A percentile compares a stretch with the other conserved stretches of the same genome.
Evolutionary conservation across 2,329 filamentous ascomycete species (phyloP).

Genomic region (Colletotrichum melonis): DNA sequence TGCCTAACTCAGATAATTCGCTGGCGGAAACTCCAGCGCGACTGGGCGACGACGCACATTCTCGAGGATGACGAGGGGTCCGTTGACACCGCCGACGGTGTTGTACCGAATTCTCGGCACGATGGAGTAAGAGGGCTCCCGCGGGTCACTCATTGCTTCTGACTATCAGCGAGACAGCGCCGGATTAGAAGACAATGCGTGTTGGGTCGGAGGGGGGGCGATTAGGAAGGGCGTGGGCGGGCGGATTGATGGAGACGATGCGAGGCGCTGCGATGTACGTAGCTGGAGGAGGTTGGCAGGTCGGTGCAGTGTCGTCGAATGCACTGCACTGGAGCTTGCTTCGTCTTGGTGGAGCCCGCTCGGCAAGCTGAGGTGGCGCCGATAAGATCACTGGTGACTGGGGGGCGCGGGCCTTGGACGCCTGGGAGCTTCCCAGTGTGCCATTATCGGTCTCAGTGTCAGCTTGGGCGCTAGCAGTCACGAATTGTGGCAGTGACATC

Average conservation of each 20-base stretch:
- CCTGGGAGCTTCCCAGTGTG: slow-evolving; percentile 22
- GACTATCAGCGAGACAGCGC: slow-evolving; percentile 42
- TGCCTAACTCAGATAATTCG: background rate
- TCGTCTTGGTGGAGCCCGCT: slow-evolving; percentile 49
- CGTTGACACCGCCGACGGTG: slow-evolving; percentile 97
- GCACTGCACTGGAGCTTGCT: slow-evolving; percentile 51
- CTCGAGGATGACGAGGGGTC: slow-evolving; percentile 95
- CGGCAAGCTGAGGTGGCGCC: slow-evolving; percentile 32
- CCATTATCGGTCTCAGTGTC: slow-evolving; percentile 14
- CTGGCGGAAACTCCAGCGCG: slow-evolving; percentile 32
- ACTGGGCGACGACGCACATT: slow-evolving; percentile 72
- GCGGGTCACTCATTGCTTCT: slow-evolving; percentile 62
- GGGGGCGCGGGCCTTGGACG: slow-evolving; percentile 1
- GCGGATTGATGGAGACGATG: slow-evolving; percentile 28
- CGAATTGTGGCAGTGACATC: slow-evolving; percentile 46
- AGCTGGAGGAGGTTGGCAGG: slow-evolving; percentile 48
- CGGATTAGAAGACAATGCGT: slow-evolving; percentile 32
- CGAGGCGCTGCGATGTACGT: slow-evolving; percentile 30
- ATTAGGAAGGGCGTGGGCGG: slow-evolving; percentile 29
- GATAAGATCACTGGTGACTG: slow-evolving; percentile 35
- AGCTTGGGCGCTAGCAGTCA: slow-evolving; percentile 12
- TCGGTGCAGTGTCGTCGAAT: slow-evolving; percentile 33
- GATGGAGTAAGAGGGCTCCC: slow-evolving; percentile 70
- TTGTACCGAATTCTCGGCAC: slow-evolving; percentile 86
- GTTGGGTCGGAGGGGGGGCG: slow-evolving; percentile 33